Base-by-base conservation (phyloP, 2,329 filamentous ascomycete species). In the Aspergillus pseudoglaucus region DNA sequence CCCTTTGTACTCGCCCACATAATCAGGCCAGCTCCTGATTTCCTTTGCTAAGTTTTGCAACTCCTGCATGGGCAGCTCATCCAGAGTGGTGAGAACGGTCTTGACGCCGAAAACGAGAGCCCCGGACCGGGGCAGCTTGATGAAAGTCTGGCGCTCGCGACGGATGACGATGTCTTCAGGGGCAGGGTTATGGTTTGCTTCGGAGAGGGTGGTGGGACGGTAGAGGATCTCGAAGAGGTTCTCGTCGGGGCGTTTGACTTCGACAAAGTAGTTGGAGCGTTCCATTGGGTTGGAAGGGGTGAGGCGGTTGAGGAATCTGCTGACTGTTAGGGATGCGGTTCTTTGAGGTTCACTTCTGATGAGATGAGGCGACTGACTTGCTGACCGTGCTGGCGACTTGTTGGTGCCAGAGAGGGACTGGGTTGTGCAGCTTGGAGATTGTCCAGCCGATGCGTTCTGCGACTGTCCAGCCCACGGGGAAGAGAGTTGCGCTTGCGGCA, bases 401-500 rank as follows among this genome's bases (percentile, higher is more conserved):
- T 58, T 74, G 66, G 37, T 77, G 68, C 77, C 77, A 79, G 10
- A 72, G 58, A 1, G 74, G 71, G 3, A 79, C 72, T 1, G 72
- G 69, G 3, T 60, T 62, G 47, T 77, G 74, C 45, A 79, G 65
- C 38, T 67, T 65, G 15, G 71, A 68, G 49, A 79, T 70, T 2
- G 71, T 72, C 55, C 67, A 74, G 20, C 75, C 76, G 40, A 79
- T 75, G 22, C 75, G 68, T 40, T 73, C 64, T 35, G 70, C 59
- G 10, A 79, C 66, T 18, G 69, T 70, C 75, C 75, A 79, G 6
- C 77, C 77, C 0, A 75, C 72, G 1, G 76, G 77, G 52, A 78
- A 79, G 4, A 78, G 62, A 12, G 74, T 79, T 4, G 76, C 76
- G 41, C 74, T 75, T 20, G 76, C 76, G 46, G 70, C 66, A 23